Base-by-base conservation (phyloP, 345 rosid genomes). In the Linum trigynum region DNA sequence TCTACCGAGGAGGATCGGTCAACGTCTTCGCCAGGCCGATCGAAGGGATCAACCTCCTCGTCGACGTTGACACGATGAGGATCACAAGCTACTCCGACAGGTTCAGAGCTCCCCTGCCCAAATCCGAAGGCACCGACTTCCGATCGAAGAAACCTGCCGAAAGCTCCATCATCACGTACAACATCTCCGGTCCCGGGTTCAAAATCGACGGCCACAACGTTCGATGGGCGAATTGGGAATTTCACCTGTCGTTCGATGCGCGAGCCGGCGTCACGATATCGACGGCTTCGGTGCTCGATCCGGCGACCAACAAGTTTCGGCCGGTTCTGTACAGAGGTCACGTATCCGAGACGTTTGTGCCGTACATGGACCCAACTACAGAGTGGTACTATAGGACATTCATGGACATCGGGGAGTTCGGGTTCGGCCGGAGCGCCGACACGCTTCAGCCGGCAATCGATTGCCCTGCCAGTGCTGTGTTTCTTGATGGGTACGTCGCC, bases 311-410 rank as follows among this genome's bases (percentile, higher is more conserved):
- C 59, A 76, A 66, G 40, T 73, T 42, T 48, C 80, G 88, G 2
- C 65, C 64, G 38, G 88, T 91, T 39, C 58, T 88, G 11, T 86
- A 85, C 14, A 85, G 72, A 75, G 92, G 91, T 15, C 88, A 85
- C 68, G 77, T 85, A 36, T 85, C 95, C 1, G 95, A 90, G 80
- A 83, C 91, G 14, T 90, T 86, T 66, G 97, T 90, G 35, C 97
- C 92, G 0, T 88, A 88, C 41, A 86, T 83, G 91, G 92, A 90
- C 73, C 92, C 91, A 1, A 84, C 87, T 0, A 77, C 50, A 35
- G 97, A 86, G 17, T 90, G 97, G 95, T 90, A 90, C 70, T 90
- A 55, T 17, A 80, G 81, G 69, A 90, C 97, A 0, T 90, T 83
- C 68, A 84, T 90, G 81, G 97, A 86, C 68, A 67, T 80, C 0